Evolutionary conservation across 352 stramenopile species (phyloP).

Genomic region (Pythium apleroticum): DNA sequence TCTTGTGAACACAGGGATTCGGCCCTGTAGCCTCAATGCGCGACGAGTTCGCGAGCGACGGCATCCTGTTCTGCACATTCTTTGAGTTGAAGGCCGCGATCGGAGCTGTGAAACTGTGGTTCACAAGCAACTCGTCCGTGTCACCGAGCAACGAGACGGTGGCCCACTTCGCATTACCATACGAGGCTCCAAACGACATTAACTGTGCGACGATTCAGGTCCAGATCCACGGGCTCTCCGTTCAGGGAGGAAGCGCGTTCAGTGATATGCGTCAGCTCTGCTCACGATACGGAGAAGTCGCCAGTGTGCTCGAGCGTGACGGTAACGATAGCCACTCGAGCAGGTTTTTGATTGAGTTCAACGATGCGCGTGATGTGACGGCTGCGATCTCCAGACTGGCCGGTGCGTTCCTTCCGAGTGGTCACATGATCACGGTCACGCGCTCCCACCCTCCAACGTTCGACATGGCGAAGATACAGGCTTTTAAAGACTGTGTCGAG

Average conservation of each 20-base stretch:
- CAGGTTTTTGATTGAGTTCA: slow-evolving; percentile 76
- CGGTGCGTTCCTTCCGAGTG: slow-evolving; percentile 32
- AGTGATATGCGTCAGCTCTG: slow-evolving; percentile 68
- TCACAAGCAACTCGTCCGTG: slow-evolving; percentile 19
- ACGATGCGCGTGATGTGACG: slow-evolving; percentile 56
- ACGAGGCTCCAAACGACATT: slow-evolving; percentile 58
- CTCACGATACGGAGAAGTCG: slow-evolving; percentile 66
- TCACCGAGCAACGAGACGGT: slow-evolving; percentile 21
- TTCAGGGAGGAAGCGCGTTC: slow-evolving; percentile 16
- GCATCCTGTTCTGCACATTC: slow-evolving; percentile 76
- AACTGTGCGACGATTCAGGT: slow-evolving; percentile 69
- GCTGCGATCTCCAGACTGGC: slow-evolving; percentile 43
- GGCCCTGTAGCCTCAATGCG: slow-evolving; percentile 52
- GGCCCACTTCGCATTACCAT: slow-evolving; percentile 67
- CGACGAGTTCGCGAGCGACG: slow-evolving; percentile 46
- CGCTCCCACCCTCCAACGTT: slow-evolving; percentile 53
- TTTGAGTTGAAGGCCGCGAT: slow-evolving; percentile 72
- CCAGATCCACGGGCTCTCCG: slow-evolving; percentile 28
- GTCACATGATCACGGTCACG: slow-evolving; percentile 40
- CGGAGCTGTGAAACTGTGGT: slow-evolving; percentile 51
- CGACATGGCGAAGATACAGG: slow-evolving; percentile 62
- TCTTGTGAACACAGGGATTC: slow-evolving; percentile 52
- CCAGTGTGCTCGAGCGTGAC: slow-evolving; percentile 56
- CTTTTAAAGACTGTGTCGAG: slow-evolving; percentile 57
- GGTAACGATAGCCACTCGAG: slow-evolving; percentile 32